Percentiles rank a stretch among this genome's conserved stretches.
Evolutionary conservation across 2,329 filamentous ascomycete species (phyloP).

Genomic region (Alternaria metachromatica): DNA sequence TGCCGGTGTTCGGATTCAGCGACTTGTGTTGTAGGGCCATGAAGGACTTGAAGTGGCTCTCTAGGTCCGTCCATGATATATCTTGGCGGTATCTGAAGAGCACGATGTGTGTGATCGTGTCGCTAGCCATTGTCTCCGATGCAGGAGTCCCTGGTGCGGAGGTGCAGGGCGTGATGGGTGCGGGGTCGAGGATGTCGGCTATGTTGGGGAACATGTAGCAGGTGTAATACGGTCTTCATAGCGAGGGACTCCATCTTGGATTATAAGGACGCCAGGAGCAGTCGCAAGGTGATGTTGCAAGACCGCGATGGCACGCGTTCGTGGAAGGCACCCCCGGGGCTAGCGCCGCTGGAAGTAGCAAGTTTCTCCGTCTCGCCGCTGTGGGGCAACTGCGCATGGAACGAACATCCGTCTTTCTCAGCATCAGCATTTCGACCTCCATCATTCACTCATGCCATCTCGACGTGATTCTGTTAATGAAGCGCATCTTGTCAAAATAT

Average conservation of each 20-base stretch:
- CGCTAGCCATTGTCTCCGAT: constrained; percentile 5
- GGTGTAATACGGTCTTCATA: background rate
- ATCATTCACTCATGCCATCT: background rate
- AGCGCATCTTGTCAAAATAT: background rate
- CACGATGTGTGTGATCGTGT: constrained; percentile 43
- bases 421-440: background rate
- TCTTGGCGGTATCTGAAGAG: constrained; percentile 44
- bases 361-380: background rate
- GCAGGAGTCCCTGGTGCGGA: background rate
- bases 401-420: background rate
- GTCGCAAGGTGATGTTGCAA: background rate
- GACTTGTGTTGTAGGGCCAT: constrained; percentile 32
- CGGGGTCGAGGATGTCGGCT: constrained; percentile 4
- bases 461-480: background rate
- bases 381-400: background rate
- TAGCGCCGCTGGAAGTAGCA: background rate
- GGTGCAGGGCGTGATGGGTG: constrained; percentile 2
- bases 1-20: constrained; percentile 30
- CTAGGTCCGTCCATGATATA: constrained; percentile 42
- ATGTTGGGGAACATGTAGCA: constrained; percentile 8
- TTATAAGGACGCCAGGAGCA: background rate
- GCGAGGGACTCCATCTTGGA: background rate
- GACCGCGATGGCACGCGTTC: background rate
- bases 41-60: constrained; percentile 42
- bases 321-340: background rate